A percentile compares a stretch with the other conserved stretches of the same genome.
Conservation (phyloP, 2,329 filamentous ascomycete species). For the Purpureocillium lavendulum region DNA sequence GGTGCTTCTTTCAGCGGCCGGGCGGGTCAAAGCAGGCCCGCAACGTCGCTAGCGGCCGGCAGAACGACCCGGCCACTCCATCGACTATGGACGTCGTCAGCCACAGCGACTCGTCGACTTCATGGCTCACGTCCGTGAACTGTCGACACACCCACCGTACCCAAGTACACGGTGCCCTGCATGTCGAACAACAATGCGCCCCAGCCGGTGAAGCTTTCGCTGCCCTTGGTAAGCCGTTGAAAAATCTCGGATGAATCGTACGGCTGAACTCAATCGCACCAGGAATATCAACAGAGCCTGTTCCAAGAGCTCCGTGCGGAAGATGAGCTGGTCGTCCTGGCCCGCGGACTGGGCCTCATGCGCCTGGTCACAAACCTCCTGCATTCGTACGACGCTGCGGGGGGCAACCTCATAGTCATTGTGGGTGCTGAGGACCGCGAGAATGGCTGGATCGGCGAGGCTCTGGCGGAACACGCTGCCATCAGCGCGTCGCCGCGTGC, state of each 20-base stretch:
- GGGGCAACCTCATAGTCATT: constrained; percentile 84
- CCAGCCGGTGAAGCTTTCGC: constrained; percentile 71
- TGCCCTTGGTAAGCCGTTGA: constrained; percentile 49
- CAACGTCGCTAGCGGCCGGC: too few relatives aligned
- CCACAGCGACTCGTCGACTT: too few relatives aligned
- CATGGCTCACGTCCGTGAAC: too few relatives aligned
- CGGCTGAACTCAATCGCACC: neutral
- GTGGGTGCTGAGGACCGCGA: constrained; percentile 87
- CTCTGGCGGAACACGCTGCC: constrained; percentile 88
- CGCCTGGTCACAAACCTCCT: constrained; percentile 92
- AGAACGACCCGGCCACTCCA: too few relatives aligned
- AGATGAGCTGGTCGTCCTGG: constrained; percentile 89
- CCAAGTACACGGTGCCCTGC: constrained; percentile 12
- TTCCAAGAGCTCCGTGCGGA: constrained; percentile 84
- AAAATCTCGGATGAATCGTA: too few relatives aligned
- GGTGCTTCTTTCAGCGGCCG: too few relatives aligned
- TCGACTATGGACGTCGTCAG: too few relatives aligned
- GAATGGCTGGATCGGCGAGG: constrained; percentile 95
- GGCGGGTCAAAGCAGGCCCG: too few relatives aligned
- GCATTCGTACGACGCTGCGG: constrained; percentile 92
- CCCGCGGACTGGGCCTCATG: constrained; percentile 83
- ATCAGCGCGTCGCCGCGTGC: constrained; percentile 77
- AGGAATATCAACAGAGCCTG: constrained; percentile 90
- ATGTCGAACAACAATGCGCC: constrained; percentile 47
- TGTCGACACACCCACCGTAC: too few relatives aligned